phyloP scores from a whole-genome alignment of 2,329 filamentous ascomycete species.

The Teratosphaeria zuluensis region DNA sequence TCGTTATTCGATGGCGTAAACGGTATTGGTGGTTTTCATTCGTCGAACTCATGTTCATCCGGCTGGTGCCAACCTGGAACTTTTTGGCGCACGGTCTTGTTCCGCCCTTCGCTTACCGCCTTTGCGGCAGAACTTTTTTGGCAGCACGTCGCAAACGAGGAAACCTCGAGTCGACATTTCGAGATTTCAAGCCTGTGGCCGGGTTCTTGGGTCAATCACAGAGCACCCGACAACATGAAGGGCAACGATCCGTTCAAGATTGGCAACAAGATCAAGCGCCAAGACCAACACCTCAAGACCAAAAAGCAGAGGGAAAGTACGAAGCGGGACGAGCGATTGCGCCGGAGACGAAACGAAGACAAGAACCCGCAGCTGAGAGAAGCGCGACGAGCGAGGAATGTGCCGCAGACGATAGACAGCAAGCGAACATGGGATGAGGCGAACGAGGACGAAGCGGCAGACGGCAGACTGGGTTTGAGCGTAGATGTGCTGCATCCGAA shows the following conservation, averaged over 20 bases:
- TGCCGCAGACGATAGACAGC: constrained; percentile 70
- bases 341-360: constrained; percentile 73
- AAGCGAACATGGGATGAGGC: constrained; percentile 76
- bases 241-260: constrained; percentile 16
- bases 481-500: constrained; percentile 39
- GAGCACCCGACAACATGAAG: neutral
- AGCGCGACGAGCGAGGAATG: constrained; percentile 65
- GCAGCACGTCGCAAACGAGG: neutral
- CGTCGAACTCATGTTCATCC: neutral
- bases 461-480: constrained; percentile 29
- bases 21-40: neutral
- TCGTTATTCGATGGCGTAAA: neutral
- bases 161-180: neutral
- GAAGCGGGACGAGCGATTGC: constrained; percentile 67
- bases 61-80: neutral
- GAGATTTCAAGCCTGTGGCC: neutral
- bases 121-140: neutral
- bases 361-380: constrained; percentile 68
- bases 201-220: neutral
- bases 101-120: neutral
- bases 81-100: neutral
- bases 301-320: constrained; percentile 68
- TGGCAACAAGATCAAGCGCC: constrained; percentile 58
- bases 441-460: constrained; percentile 33
- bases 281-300: constrained; percentile 67